Base-by-base conservation (phyloP, 2,329 filamentous ascomycete species). In the Diaporthe ilicicola region DNA sequence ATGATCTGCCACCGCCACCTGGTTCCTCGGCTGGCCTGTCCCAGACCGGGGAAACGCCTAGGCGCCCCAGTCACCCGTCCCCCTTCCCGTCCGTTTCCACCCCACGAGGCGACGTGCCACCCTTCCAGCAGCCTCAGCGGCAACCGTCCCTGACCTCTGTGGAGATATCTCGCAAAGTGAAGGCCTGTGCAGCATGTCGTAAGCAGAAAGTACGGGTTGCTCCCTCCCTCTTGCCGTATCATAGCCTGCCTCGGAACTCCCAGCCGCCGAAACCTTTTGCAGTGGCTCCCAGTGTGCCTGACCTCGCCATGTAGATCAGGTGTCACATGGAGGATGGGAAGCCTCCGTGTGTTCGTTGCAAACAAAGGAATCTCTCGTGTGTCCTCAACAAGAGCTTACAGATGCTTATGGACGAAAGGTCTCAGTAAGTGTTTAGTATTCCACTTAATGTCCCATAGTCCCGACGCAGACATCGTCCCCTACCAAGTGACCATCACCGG, bases 301-400 rank as follows among this genome's bases (percentile, higher is more conserved):
- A 56, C 27, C 15, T n/a, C 17, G 22, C 22, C 27, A 48, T 15
- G 27, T 32, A 83, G 81, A 83, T 83, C 67, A 82, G 82, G 74
- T 83, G 82, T 54, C 73, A 82, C 54, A 83, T 83, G 81, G 81
- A 82, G 56, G 79, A 81, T 44, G 78, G 75, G 32, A 81, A 81
- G 0, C 81, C 82, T 2, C 81, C 81, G 3, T 83, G 82, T 72
- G 77, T 78, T 5, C 76, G 82, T 68, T 83, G 82, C 55, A 72
- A 76, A 22, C 80, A 83, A 70, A 73, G 79, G 17, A 80, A 79
- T 48, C 72, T 83, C 34, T 77, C 78, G 0, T 83, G 82, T 59
- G 80, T 82, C 1, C 70, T 83, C 61, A 82, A 81, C 55, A 83
- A 83, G 76, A 83, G 81, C 55, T 75, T 83, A 3, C 82, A 83